These are phyloP conservation scores for Trichoderma sp. DNA, from an alignment of 2,329 filamentous ascomycete species.

Conservation along the genomic window DNA sequence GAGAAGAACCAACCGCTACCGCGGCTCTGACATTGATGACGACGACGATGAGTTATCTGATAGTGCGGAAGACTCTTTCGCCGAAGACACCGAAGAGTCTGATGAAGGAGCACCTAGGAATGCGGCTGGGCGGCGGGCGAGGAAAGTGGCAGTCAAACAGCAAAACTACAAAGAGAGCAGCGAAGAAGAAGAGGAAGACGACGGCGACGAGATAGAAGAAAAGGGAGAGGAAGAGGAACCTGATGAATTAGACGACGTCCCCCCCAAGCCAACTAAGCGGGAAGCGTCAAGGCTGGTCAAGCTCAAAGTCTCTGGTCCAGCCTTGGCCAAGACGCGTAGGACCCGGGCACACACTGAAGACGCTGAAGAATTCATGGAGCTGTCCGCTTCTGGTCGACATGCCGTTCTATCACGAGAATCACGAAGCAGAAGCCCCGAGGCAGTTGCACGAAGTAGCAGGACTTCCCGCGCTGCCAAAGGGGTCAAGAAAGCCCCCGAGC, in stretches of 20 bases:
- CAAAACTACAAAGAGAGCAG: conserved; percentile 48
- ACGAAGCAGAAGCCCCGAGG: conserved; percentile 55
- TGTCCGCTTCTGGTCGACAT: conserved; percentile 60
- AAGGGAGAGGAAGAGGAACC: conserved; percentile 25
- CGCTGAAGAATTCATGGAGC: conserved; percentile 52
- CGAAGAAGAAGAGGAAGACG: conserved; percentile 41
- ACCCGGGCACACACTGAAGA: conserved; percentile 56
- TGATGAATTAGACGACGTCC: conserved; percentile 25
- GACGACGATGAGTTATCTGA: conserved; percentile 57
- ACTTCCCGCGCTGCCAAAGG: conserved; percentile 51
- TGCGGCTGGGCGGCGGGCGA: conserved; percentile 47
- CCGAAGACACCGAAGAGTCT: conserved; percentile 41
- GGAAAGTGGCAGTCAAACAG: conserved; percentile 45
- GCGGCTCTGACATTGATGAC: conserved; percentile 61
- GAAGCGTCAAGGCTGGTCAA: conserved; percentile 43
- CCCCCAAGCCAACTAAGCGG: conserved; percentile 27
- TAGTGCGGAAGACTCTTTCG: conserved; percentile 49
- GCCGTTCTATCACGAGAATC: conserved; percentile 48
- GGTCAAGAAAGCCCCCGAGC: conserved; percentile 45
- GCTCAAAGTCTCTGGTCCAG: conserved; percentile 39
- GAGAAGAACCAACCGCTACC: conserved; percentile 45
- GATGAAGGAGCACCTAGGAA: conserved; percentile 43
- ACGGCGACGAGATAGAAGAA: conserved; percentile 30
- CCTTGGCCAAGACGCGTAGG: conserved; percentile 38
- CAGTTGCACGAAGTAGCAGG: conserved; percentile 40